Evolutionary conservation across 2,329 filamentous ascomycete species (phyloP).

Genomic region (Alternaria sp.): DNA sequence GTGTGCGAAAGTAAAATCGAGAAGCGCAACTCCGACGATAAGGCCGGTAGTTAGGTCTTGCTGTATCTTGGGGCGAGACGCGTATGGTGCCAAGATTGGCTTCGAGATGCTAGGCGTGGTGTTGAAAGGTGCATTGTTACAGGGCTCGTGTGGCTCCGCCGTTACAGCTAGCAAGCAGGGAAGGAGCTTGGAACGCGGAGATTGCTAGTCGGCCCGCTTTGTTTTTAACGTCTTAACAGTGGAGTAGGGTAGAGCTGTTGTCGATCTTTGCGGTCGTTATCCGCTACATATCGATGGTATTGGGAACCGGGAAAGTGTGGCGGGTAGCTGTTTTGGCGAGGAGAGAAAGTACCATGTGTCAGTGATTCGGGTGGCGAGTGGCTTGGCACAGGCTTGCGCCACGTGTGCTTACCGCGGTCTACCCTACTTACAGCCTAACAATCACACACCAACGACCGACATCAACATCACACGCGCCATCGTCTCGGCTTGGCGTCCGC

Average conservation of each 20-base stretch:
- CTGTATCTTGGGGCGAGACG: background rate
- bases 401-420: background rate
- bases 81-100: conserved; percentile 2
- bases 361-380: background rate
- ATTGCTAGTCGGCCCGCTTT: conserved; percentile 5
- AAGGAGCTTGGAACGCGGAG: conserved; percentile 3
- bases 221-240: background rate
- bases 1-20: background rate
- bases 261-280: background rate
- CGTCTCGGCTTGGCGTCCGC: conserved; percentile 2
- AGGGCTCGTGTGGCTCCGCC: background rate
- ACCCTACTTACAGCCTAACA: background rate
- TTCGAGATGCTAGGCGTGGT: conserved; percentile 9
- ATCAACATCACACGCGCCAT: conserved; percentile 2
- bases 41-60: conserved; percentile 4
- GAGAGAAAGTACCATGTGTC: background rate
- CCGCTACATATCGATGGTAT: background rate
- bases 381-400: conserved; percentile 1
- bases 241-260: conserved; percentile 4
- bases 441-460: background rate
- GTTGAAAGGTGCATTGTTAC: background rate
- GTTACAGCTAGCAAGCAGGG: conserved; percentile 1
- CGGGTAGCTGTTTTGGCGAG: background rate
- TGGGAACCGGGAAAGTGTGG: background rate
- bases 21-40: background rate